Conservation (phyloP, 2,329 filamentous ascomycete genomes). For the Hirsutella minnesotensis region DNA sequence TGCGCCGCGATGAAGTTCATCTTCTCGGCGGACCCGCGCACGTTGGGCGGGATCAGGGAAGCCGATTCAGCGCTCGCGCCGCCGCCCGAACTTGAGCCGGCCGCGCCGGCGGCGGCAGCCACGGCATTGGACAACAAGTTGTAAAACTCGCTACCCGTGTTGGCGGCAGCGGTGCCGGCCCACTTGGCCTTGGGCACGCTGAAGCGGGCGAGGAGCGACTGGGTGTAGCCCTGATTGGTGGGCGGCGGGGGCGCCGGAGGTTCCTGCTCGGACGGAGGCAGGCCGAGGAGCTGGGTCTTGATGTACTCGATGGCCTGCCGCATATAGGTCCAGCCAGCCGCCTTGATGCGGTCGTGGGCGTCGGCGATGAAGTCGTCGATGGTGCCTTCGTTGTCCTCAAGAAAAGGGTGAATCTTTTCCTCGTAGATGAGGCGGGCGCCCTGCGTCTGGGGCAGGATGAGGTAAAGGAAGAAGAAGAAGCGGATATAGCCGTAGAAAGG, state of each 20-base stretch:
- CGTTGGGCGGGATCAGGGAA: slow-evolving; percentile 57
- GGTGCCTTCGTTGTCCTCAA: slow-evolving; percentile 71
- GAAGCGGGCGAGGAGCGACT: slow-evolving; percentile 75
- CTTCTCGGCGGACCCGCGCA: slow-evolving; percentile 53
- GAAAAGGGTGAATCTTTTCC: slow-evolving; percentile 75
- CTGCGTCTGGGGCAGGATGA: slow-evolving; percentile 95
- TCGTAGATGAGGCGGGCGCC: slow-evolving; percentile 81
- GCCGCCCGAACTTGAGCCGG: slow-evolving; percentile 15
- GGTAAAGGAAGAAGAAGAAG: slow-evolving; percentile 77
- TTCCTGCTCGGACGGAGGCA: slow-evolving; percentile 43
- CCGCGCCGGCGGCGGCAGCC: slow-evolving; percentile 42
- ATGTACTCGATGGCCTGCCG: slow-evolving; percentile 59
- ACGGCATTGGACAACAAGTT: slow-evolving; percentile 65
- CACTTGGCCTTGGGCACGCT: slow-evolving; percentile 62
- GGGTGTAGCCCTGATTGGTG: slow-evolving; percentile 54
- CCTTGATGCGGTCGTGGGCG: slow-evolving; percentile 65
- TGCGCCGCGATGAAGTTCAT: slow-evolving; percentile 67
- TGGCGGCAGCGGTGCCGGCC: slow-evolving; percentile 33
- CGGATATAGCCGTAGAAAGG: slow-evolving; percentile 93
- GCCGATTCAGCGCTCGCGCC: slow-evolving; percentile 28
- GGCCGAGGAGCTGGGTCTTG: slow-evolving; percentile 66
- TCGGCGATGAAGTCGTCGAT: slow-evolving; percentile 86
- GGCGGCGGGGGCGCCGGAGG: slow-evolving; percentile 26
- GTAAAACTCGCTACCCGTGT: slow-evolving; percentile 56
- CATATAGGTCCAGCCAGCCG: slow-evolving; percentile 65